Conservation (phyloP, 176 grass and related monocot species). For the Juncus inflexus region DNA sequence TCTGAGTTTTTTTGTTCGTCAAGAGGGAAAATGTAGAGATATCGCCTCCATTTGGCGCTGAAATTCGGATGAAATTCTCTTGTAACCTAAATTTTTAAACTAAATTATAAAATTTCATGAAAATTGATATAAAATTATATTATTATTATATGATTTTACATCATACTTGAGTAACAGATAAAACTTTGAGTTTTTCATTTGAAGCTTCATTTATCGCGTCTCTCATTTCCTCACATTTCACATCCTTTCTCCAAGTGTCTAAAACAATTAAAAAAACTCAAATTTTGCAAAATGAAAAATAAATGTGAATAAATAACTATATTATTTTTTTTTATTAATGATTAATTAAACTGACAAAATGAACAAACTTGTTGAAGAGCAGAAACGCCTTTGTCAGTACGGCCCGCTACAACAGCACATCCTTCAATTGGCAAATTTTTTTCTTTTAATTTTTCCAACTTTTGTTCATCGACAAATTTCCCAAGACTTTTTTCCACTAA, state of each 20-base stretch:
- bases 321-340: not conserved
- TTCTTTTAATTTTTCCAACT: slow-evolving; percentile 68
- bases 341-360: slow-evolving; percentile 81
- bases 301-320: not conserved
- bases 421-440: slow-evolving; percentile 88
- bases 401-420: slow-evolving; percentile 63
- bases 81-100: slow-evolving; percentile 46
- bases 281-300: slow-evolving; percentile 1
- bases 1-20: slow-evolving; percentile 26
- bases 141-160: too few relatives aligned
- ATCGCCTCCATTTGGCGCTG: slow-evolving; percentile 86
- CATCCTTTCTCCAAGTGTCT: slow-evolving; percentile 97
- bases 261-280: slow-evolving; percentile 22
- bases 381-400: slow-evolving; percentile 96
- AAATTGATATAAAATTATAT: too few relatives aligned
- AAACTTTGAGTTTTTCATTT: slow-evolving; percentile 50
- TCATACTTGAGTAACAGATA: slow-evolving; percentile 65
- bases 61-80: slow-evolving; percentile 96
- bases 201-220: slow-evolving; percentile 44
- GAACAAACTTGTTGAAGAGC: slow-evolving; percentile 99
- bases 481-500: slow-evolving; percentile 67
- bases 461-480: slow-evolving; percentile 86
- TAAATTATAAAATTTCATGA: not conserved
- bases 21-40: slow-evolving; percentile 90
- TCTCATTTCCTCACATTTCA: slow-evolving; percentile 52